Percentiles rank a stretch among this genome's conserved stretches.
phyloP scores from a whole-genome alignment of 805 yeast species.

The Candida nitratophila region DNA sequence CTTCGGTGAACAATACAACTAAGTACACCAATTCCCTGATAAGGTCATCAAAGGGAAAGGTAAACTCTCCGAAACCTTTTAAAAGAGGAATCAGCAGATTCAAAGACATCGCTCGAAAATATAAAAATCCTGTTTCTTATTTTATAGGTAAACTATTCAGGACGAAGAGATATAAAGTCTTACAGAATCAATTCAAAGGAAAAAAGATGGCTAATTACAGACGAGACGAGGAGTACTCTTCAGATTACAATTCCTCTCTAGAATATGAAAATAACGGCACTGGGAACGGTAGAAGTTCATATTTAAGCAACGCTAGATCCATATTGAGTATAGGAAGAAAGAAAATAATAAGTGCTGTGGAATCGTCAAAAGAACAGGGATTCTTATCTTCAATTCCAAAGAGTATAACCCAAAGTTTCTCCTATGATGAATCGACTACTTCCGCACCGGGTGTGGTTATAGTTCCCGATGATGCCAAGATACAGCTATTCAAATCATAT shows the following conservation, averaged over 20 bases:
- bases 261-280: background rate
- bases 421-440: constrained; percentile 10
- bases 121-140: too few relatives aligned
- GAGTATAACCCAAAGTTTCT: constrained; percentile 25
- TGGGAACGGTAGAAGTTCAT: background rate
- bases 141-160: too few relatives aligned
- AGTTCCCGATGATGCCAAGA: constrained; percentile 50
- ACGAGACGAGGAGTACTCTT: background rate
- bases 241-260: background rate
- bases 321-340: constrained; percentile 25
- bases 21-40: too few relatives aligned
- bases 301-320: constrained; percentile 3
- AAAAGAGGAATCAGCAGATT: too few relatives aligned
- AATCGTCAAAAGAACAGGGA: constrained; percentile 39
- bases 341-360: constrained; percentile 40
- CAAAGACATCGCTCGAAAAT: too few relatives aligned
- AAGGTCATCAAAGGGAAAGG: too few relatives aligned
- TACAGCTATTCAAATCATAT: constrained; percentile 56
- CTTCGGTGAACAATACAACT: too few relatives aligned
- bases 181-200: too few relatives aligned
- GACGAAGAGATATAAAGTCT: too few relatives aligned
- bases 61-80: too few relatives aligned
- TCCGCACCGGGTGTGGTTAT: constrained; percentile 6
- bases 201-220: background rate
- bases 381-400: constrained; percentile 41